A percentile compares a stretch with the other conserved stretches of the same genome.
Evolutionary conservation across 352 stramenopile genomes (phyloP).

Genomic region (Globisporangium rhizosaccharum): DNA sequence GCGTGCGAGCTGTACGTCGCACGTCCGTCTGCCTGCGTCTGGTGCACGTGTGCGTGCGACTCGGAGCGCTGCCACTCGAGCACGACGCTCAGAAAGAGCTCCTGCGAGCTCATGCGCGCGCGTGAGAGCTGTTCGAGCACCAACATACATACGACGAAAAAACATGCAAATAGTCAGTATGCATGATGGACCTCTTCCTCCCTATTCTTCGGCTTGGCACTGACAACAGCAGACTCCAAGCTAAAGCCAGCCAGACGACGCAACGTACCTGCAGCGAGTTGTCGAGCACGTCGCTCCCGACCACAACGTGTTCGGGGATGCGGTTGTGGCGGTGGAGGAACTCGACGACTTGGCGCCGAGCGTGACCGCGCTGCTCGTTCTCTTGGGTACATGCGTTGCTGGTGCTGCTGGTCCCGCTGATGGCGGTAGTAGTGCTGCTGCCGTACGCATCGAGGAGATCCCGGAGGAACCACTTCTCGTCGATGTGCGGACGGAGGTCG

Average conservation of each 20-base stretch:
- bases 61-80: conserved; percentile 64
- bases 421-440: neutral
- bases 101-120: conserved; percentile 51
- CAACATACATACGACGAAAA: no score
- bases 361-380: conserved; percentile 1
- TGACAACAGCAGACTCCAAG: no score
- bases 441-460: conserved; percentile 22
- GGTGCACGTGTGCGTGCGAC: conserved; percentile 8
- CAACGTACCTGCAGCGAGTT: conserved; percentile 17
- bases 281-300: conserved; percentile 3
- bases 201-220: no score
- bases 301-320: conserved; percentile 16
- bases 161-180: neutral
- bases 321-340: conserved; percentile 29
- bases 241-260: neutral
- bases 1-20: no score
- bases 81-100: conserved; percentile 81
- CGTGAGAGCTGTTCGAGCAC: conserved; percentile 20
- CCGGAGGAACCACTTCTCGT: conserved; percentile 36
- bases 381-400: neutral
- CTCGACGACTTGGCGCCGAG: conserved; percentile 19
- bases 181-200: no score
- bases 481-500: conserved; percentile 7
- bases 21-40: neutral
- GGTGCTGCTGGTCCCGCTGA: neutral